Evolutionary conservation across 306 rosid genomes (phyloP).

Genomic region (Potentilla sterilis): DNA sequence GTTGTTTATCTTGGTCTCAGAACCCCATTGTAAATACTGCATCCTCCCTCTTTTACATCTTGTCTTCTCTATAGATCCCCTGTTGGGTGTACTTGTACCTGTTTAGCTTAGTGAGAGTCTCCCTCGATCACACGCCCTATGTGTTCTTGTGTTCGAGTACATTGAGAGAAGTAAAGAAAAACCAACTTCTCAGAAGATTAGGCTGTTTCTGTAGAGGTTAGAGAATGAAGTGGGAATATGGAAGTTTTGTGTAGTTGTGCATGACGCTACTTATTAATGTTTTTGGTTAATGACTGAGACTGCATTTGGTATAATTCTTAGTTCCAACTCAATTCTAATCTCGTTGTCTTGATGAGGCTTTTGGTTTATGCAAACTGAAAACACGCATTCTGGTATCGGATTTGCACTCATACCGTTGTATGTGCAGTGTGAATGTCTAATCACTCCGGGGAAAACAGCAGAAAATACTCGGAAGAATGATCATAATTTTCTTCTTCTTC

Average conservation of each 20-base stretch:
- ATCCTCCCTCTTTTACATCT: not conserved
- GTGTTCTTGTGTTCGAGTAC: not conserved
- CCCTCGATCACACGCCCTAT: not conserved
- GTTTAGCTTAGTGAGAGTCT: not conserved
- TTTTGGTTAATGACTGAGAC: not conserved
- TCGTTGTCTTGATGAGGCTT: not conserved
- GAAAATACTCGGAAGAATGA: not conserved
- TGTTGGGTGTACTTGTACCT: not conserved
- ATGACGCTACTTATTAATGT: not conserved
- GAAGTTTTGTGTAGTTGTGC: not conserved
- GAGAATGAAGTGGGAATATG: not conserved
- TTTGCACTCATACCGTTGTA: not conserved
- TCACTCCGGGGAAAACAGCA: not conserved
- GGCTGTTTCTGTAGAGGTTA: not conserved
- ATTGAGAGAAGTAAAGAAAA: not conserved
- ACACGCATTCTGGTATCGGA: too few relatives aligned
- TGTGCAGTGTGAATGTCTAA: too few relatives aligned
- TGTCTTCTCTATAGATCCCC: too few relatives aligned
- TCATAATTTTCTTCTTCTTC: not conserved
- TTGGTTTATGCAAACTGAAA: not conserved
- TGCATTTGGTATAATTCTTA: not conserved
- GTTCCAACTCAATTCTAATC: not conserved
- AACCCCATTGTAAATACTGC: conserved; percentile 2
- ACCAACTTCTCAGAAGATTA: not conserved
- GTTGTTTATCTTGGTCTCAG: not conserved